Evolutionary conservation across 306 rosid genomes (phyloP).

Genomic region (Quercus berberidifolia): DNA sequence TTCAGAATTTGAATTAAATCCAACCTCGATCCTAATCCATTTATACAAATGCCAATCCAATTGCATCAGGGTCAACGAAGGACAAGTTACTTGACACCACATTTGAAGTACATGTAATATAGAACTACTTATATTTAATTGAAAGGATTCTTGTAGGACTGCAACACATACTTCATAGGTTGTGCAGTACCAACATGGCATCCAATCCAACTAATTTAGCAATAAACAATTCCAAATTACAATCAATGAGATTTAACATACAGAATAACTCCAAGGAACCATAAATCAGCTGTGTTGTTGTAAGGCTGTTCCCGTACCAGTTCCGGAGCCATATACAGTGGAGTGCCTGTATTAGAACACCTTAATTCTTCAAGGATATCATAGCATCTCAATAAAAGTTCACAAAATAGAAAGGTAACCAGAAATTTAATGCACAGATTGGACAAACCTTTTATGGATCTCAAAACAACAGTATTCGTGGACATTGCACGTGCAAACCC

Average conservation of each 20-base stretch:
- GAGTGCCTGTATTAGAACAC: conserved; percentile 60
- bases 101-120: neutral
- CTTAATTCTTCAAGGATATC: conserved; percentile 1
- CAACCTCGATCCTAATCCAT: neutral
- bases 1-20: neutral
- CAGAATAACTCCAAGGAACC: conserved; percentile 99
- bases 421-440: conserved; percentile 10
- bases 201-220: neutral
- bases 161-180: no score
- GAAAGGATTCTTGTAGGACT: no score
- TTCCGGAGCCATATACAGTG: conserved; percentile 98
- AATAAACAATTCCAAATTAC: neutral
- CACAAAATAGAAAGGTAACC: neutral
- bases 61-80: neutral
- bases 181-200: neutral
- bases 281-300: conserved; percentile 91
- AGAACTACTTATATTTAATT: neutral
- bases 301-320: conserved; percentile 96
- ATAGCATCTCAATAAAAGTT: conserved; percentile 12
- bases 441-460: conserved; percentile 88
- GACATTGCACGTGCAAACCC: conserved; percentile 99
- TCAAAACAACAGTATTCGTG: conserved; percentile 89
- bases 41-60: neutral
- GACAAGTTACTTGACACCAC: neutral
- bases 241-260: conserved; percentile 37